A percentile compares a stretch with the other conserved stretches of the same genome.
Evolutionary conservation across 495 filamentous ascomycete species (phyloP).

Genomic region (Tetracladium setigerum): DNA sequence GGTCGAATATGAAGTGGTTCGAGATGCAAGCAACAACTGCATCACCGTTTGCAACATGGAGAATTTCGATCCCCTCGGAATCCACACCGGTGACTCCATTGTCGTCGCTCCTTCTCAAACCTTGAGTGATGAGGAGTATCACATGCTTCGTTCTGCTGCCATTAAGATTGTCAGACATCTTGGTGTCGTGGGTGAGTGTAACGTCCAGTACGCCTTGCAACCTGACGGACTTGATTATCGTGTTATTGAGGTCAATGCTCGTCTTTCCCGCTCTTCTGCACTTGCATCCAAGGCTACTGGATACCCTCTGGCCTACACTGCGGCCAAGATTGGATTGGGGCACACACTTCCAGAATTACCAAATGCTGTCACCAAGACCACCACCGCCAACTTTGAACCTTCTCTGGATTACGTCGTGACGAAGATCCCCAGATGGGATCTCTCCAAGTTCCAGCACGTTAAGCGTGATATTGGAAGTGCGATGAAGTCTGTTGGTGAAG

Average conservation of each 20-base stretch:
- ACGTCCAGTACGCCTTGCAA: conserved; percentile 95
- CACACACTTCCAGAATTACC: conserved; percentile 92
- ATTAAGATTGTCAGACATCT: conserved; percentile 95
- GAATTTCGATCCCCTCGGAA: conserved; percentile 95
- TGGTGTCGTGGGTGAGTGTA: conserved; percentile 94
- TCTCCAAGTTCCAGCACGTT: conserved; percentile 97
- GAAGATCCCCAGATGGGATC: conserved; percentile 96
- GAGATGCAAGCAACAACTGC: conserved; percentile 91
- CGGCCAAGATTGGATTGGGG: conserved; percentile 92
- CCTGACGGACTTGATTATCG: conserved; percentile 92
- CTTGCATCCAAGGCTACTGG: conserved; percentile 97
- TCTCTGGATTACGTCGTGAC: conserved; percentile 96
- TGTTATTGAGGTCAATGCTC: conserved; percentile 97
- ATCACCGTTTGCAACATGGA: conserved; percentile 99
- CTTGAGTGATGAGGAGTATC: conserved; percentile 93
- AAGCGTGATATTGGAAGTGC: conserved; percentile 94
- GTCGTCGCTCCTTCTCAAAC: conserved; percentile 95
- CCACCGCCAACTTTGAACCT: conserved; percentile 97
- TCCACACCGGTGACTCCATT: conserved; percentile 95
- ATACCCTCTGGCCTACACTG: conserved; percentile 93
- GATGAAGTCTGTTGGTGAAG: conserved; percentile 98
- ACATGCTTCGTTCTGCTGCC: conserved; percentile 95
- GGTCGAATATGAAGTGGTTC: conserved; percentile 95
- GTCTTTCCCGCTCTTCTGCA: conserved; percentile 92
- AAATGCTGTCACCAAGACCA: conserved; percentile 96